Evolutionary conservation across 495 filamentous ascomycete genomes (phyloP).

Genomic region (Tuber magnatum): DNA sequence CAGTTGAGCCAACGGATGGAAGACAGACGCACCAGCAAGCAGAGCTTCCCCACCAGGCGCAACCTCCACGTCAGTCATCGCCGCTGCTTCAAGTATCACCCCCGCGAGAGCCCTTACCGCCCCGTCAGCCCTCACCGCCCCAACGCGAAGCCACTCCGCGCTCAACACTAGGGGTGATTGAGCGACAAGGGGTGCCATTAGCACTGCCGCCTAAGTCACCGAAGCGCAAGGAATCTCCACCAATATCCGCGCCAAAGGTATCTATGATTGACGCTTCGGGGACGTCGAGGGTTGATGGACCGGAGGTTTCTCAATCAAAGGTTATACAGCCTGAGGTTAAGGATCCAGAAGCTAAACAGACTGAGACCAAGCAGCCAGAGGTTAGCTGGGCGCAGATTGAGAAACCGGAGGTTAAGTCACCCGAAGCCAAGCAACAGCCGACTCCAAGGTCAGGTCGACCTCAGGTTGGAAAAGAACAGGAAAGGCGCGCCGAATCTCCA

Average conservation of each 20-base stretch:
- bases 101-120: neutral
- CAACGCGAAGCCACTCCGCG: neutral
- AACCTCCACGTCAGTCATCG: neutral
- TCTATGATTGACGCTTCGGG: neutral
- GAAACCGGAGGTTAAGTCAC: neutral
- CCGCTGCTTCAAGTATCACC: neutral
- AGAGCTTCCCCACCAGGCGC: neutral
- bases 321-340: neutral
- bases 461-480: neutral
- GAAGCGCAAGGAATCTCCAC: neutral
- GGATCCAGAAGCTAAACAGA: neutral
- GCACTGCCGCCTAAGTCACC: neutral
- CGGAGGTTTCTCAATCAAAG: neutral
- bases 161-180: neutral
- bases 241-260: neutral
- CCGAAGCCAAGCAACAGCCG: neutral
- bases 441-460: neutral
- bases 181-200: neutral
- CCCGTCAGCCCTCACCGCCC: neutral
- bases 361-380: neutral
- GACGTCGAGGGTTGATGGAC: neutral
- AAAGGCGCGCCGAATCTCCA: neutral
- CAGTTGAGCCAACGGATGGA: neutral
- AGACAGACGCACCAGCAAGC: neutral
- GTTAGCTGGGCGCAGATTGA: neutral